Evolutionary conservation across 192 early-diverging fungal species (phyloP), one percentile per base, ranked within the genome.

Genomic region (Oehlia diaphana): DNA sequence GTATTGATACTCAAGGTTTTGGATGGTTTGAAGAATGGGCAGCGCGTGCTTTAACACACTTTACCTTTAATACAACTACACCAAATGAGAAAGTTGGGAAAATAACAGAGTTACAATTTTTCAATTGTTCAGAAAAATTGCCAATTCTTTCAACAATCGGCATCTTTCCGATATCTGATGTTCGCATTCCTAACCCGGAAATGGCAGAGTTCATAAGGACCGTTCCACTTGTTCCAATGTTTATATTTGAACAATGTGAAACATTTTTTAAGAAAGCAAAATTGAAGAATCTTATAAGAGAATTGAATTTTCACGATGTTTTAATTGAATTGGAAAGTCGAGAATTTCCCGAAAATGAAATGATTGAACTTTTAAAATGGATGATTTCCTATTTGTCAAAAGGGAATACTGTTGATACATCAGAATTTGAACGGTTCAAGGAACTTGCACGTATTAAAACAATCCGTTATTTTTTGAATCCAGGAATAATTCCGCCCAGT

Each of bases 321-420:
- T 76, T 92, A 13, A 65, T 53, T 4, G 95, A 97, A 76, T 81
- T 97, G 0, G 81, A 85, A 44, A 86, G 78, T 67, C 79, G 92
- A 4, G 86, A 86, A 5, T 73, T 95, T 1, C 81, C 83, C 7
- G 79, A 81, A 23, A 67, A 78, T 2, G 94, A 97, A 81, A 88
- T 91, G 81, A 81, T 92, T 0, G 88, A 88, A 0, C 85, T 94
- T 64, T 81, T 97, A 78, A 87, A 88, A 76, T 97, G 96, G 96
- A 95, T 90, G 92, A 86, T 92, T 14, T 82, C 81, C 16, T 90
- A 86, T 78, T 77, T 80, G 7, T 77, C 78, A 13, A 78, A 70
- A 13, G 47, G 39, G 26, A 37, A 67, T 31, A 28, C 1, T 23
- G 7, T 12, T 49, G 1, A 26, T 53, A 1, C 7, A 16, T 12